phyloP scores from a whole-genome alignment of 2,329 filamentous ascomycete species.

The Stenocarpella maydis region DNA sequence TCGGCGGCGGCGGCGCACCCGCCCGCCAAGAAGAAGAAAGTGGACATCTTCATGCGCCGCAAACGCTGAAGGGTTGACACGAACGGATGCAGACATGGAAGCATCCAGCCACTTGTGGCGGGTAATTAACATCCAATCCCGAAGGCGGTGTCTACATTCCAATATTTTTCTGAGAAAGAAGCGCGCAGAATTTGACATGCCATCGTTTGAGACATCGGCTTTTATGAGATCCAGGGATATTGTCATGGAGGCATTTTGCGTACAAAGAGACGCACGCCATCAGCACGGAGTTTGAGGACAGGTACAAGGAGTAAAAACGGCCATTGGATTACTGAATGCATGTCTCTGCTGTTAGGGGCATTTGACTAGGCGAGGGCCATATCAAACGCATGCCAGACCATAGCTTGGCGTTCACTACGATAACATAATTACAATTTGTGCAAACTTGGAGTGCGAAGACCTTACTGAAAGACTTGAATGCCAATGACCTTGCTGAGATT shows the following conservation, averaged over 20 bases:
- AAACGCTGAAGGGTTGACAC: constrained; percentile 42
- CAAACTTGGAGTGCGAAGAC: not conserved
- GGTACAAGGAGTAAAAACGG: not conserved
- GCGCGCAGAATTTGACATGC: no score
- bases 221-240: not conserved
- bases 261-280: not conserved
- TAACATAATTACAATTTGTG: not conserved
- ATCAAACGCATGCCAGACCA: not conserved
- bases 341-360: constrained; percentile 11
- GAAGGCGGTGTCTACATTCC: not conserved
- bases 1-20: constrained; percentile 19
- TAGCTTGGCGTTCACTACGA: not conserved
- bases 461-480: not conserved
- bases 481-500: no score
- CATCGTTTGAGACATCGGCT: not conserved
- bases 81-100: not conserved
- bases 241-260: not conserved
- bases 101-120: not conserved
- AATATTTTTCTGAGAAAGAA: not conserved
- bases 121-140: not conserved
- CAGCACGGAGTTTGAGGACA: constrained; percentile 4
- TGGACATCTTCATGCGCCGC: constrained; percentile 60
- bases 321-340: not conserved
- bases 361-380: not conserved
- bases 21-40: constrained; percentile 53